Evolutionary conservation across 164 flowering plant genomes (phyloP).

Genomic region (Chimonanthus praecox): DNA sequence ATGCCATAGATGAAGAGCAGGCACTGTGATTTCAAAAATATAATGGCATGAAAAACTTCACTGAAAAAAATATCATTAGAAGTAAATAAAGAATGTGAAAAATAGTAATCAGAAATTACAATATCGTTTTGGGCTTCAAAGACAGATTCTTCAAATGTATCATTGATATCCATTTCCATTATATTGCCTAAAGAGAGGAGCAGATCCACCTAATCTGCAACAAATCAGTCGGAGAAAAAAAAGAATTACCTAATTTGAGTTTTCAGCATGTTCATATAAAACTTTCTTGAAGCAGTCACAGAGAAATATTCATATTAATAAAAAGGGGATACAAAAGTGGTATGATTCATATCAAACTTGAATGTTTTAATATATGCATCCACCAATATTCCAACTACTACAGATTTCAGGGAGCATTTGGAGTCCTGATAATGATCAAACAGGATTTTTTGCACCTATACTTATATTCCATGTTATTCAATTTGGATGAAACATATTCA

Average conservation of each 20-base stretch:
- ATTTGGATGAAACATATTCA: neutral
- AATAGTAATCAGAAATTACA: constrained; percentile 12
- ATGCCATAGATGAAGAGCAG: neutral
- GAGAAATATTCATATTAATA: too few relatives aligned
- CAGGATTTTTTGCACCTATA: neutral
- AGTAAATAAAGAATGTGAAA: neutral
- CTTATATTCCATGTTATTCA: neutral
- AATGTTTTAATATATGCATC: neutral
- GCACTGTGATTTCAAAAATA: neutral
- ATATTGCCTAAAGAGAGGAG: constrained; percentile 3
- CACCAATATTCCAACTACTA: neutral
- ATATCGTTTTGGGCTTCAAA: constrained; percentile 20
- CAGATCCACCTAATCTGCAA: constrained; percentile 5
- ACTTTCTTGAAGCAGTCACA: too few relatives aligned
- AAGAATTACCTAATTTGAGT: neutral
- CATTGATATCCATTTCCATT: constrained; percentile 47
- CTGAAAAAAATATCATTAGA: neutral
- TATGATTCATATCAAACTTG: neutral
- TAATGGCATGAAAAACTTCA: neutral
- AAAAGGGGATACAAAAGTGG: too few relatives aligned
- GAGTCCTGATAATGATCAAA: neutral
- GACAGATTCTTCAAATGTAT: constrained; percentile 34
- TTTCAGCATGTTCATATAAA: too few relatives aligned
- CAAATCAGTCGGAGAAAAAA: neutral
- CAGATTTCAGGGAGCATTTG: neutral